Evolutionary conservation across 2,329 filamentous ascomycete species (phyloP).

Genomic region (Beauveria pseudobassiana): DNA sequence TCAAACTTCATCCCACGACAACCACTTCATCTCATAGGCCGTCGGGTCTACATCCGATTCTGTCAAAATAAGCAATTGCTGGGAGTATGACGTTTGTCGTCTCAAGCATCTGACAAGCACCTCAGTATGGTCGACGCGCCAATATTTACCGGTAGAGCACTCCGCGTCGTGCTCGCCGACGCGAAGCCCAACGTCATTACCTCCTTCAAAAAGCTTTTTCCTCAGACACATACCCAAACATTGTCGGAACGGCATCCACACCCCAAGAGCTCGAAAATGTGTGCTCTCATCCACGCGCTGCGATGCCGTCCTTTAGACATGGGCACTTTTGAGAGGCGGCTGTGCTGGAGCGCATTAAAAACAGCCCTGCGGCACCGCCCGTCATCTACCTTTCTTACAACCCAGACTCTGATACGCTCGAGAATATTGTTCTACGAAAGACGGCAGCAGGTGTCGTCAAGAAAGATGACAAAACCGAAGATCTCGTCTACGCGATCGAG

Average conservation of each 20-base stretch:
- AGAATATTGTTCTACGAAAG: conserved; percentile 2
- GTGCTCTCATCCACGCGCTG: background rate
- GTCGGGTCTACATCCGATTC: too few species aligned
- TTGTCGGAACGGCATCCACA: background rate
- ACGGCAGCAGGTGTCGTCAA: background rate
- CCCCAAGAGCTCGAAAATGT: background rate
- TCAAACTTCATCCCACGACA: too few species aligned
- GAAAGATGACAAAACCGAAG: conserved; percentile 1
- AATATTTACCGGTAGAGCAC: background rate
- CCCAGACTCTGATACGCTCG: conserved; percentile 1
- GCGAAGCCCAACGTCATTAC: background rate
- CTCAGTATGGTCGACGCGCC: conserved; percentile 29
- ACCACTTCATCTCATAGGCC: too few species aligned
- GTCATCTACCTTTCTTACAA: background rate
- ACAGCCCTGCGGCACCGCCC: background rate
- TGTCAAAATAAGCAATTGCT: too few species aligned
- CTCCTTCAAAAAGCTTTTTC: background rate
- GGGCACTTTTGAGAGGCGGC: background rate
- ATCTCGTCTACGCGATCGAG: background rate
- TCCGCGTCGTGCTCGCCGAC: conserved; percentile 2
- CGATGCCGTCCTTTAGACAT: conserved; percentile 5
- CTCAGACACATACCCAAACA: background rate
- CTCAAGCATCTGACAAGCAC: too few species aligned
- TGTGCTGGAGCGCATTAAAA: background rate
- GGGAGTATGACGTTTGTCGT: too few species aligned